These are phyloP conservation scores for Botrytis elliptica DNA, from an alignment of 2,329 filamentous ascomycete genomes.

Conservation along the genomic window DNA sequence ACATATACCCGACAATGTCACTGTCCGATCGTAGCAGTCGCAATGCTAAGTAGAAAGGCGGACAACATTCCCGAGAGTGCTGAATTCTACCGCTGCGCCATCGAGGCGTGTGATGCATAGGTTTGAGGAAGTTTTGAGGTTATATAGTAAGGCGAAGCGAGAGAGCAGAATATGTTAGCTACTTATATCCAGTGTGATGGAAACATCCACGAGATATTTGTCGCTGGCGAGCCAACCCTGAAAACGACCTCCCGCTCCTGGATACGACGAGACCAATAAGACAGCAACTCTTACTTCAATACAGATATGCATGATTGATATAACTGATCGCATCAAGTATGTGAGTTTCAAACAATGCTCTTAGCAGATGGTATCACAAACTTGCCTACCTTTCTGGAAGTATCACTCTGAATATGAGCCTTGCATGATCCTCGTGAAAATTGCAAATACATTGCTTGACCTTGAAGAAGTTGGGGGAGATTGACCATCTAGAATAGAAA, in stretches of 20 bases:
- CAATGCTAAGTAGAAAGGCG: neutral
- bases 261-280: neutral
- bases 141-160: neutral
- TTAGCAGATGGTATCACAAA: neutral
- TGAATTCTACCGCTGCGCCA: constrained; percentile 6
- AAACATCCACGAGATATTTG: neutral
- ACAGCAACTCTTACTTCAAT: neutral
- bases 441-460: neutral
- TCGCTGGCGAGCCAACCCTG: neutral
- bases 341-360: neutral
- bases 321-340: neutral
- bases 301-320: neutral
- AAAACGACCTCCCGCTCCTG: neutral
- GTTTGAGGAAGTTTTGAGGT: neutral
- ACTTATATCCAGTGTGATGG: neutral
- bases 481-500: neutral
- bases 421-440: neutral
- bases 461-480: no score
- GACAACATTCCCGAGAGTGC: neutral
- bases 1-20: neutral
- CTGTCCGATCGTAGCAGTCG: neutral
- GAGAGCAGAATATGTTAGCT: neutral
- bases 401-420: neutral
- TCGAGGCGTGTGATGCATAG: neutral
- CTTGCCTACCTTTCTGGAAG: neutral